A percentile compares a stretch with the other conserved stretches of the same genome.
Evolutionary conservation across 2,329 filamentous ascomycete species (phyloP).

Genomic region (Rutstroemia sp.): DNA sequence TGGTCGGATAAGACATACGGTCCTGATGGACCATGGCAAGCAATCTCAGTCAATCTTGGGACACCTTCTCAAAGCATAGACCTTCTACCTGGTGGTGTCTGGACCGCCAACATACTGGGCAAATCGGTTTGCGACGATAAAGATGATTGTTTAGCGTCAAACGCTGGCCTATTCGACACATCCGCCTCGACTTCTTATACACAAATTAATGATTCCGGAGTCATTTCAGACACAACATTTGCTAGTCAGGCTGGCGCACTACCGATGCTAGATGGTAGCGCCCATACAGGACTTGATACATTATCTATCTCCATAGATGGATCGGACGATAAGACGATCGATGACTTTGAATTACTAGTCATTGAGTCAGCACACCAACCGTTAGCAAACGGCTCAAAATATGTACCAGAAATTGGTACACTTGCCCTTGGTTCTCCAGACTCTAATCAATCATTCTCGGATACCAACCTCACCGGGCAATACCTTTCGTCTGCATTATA

Average conservation of each 20-base stretch:
- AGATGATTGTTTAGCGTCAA: neutral
- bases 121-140: conserved; percentile 11
- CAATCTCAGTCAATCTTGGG: conserved; percentile 14
- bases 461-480: neutral
- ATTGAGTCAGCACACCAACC: neutral
- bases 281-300: neutral
- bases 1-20: conserved; percentile 17
- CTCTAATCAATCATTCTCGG: neutral
- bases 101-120: conserved; percentile 10
- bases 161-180: neutral
- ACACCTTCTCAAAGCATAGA: conserved; percentile 9
- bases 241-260: neutral
- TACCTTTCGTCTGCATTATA: neutral
- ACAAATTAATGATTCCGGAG: neutral
- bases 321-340: neutral
- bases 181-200: neutral
- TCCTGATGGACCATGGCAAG: conserved; percentile 20
- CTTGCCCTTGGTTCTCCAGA: neutral
- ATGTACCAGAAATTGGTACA: neutral
- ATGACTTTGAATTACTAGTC: neutral
- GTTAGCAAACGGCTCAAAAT: neutral
- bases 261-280: neutral
- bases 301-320: neutral
- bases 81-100: conserved; percentile 14
- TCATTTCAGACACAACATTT: neutral